Conservation (phyloP, 305 asterid species). For the Solanum aculeatissimum region DNA sequence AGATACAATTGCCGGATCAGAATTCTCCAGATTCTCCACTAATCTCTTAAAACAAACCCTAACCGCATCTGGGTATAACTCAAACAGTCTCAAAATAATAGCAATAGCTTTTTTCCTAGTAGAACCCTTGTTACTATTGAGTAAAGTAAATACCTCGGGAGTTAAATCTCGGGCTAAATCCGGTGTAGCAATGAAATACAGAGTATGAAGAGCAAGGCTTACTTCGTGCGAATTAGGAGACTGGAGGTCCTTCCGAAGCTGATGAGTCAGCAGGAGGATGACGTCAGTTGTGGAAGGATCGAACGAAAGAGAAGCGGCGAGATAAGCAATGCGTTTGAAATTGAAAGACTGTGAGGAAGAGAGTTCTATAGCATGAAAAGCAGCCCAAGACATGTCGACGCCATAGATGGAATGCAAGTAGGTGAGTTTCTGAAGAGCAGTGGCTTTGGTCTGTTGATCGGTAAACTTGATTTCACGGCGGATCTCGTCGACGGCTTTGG, state of each 20-base stretch:
- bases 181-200: slow-evolving; percentile 53
- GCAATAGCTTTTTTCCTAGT: slow-evolving; percentile 67
- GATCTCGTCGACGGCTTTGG: slow-evolving; percentile 68
- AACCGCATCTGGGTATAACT: slow-evolving; percentile 73
- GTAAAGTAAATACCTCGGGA: slow-evolving; percentile 60
- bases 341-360: slow-evolving; percentile 57
- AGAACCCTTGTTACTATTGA: slow-evolving; percentile 38
- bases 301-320: slow-evolving; percentile 72
- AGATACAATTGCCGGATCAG: slow-evolving; percentile 57
- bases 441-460: slow-evolving; percentile 59
- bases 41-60: slow-evolving; percentile 85
- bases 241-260: slow-evolving; percentile 83
- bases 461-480: slow-evolving; percentile 89
- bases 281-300: slow-evolving; percentile 77
- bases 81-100: slow-evolving; percentile 52
- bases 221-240: slow-evolving; percentile 61
- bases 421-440: slow-evolving; percentile 75
- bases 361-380: slow-evolving; percentile 81
- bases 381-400: slow-evolving; percentile 74
- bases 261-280: slow-evolving; percentile 79
- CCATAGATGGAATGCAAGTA: slow-evolving; percentile 79
- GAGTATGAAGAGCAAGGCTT: slow-evolving; percentile 62
- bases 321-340: slow-evolving; percentile 62
- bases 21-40: slow-evolving; percentile 70
- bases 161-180: slow-evolving; percentile 89